Conservation (phyloP, 2,329 filamentous ascomycete species). For the Colletotrichum cuscutae region DNA sequence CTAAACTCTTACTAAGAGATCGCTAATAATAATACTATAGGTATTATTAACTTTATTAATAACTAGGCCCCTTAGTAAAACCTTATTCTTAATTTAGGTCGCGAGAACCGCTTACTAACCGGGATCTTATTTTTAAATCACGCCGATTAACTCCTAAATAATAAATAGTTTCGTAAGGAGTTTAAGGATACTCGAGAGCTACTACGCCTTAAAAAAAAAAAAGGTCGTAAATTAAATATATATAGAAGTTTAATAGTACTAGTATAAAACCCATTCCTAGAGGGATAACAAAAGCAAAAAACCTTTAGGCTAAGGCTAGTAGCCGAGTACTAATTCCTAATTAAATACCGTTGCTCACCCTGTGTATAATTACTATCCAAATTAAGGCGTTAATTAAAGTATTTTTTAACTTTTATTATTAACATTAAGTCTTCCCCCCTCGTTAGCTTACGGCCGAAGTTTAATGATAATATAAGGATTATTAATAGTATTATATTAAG, state of each 20-base stretch:
- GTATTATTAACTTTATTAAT: background rate
- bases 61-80: background rate
- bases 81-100: background rate
- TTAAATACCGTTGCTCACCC: no score
- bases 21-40: background rate
- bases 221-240: background rate
- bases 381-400: no score
- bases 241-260: no score
- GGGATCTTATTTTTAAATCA: background rate
- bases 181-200: conserved; percentile 2
- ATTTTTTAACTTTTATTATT: no score
- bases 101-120: background rate
- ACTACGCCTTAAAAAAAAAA: background rate
- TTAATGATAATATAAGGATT: background rate
- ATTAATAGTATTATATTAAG: background rate
- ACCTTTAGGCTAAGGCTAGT: no score
- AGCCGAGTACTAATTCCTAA: no score
- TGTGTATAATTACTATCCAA: no score
- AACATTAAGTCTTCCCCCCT: no score
- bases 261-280: no score
- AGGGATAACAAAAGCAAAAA: no score
- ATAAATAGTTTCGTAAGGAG: background rate
- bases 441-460: background rate
- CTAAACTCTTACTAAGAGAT: background rate
- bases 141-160: background rate